Evolutionary conservation across 2,329 filamentous ascomycete genomes (phyloP).

Genomic region (Claviceps citrina): DNA sequence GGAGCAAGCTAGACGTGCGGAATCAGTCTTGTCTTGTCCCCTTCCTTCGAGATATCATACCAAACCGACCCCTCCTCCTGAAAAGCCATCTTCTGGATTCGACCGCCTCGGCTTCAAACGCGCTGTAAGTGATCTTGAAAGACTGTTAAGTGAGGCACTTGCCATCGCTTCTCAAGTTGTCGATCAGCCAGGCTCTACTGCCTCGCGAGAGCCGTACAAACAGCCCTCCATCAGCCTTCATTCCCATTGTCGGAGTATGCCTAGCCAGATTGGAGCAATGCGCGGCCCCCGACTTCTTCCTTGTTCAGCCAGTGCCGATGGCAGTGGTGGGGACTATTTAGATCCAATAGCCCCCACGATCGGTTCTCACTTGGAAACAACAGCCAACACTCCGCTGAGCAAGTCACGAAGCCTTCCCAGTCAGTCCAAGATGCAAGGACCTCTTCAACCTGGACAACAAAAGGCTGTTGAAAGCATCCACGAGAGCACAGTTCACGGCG

Average conservation of each 20-base stretch:
- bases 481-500: neutral
- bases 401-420: neutral
- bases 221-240: constrained; percentile 7
- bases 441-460: neutral
- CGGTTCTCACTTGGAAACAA: neutral
- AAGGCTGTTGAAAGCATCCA: constrained; percentile 3
- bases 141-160: constrained; percentile 31
- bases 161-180: constrained; percentile 26
- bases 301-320: constrained; percentile 5
- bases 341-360: neutral
- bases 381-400: neutral
- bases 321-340: constrained; percentile 5
- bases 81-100: constrained; percentile 11
- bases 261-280: neutral
- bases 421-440: neutral
- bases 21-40: constrained; percentile 9
- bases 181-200: constrained; percentile 15
- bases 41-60: constrained; percentile 8
- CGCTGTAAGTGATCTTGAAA: constrained; percentile 28
- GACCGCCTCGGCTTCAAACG: constrained; percentile 19
- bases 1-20: constrained; percentile 11
- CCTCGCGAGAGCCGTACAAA: constrained; percentile 6
- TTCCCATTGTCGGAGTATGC: constrained; percentile 5
- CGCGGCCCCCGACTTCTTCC: neutral
- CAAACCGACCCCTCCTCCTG: constrained; percentile 9